Base-by-base conservation (phyloP, 2,329 filamentous ascomycete genomes). In the Cyphellophora attinorum region DNA sequence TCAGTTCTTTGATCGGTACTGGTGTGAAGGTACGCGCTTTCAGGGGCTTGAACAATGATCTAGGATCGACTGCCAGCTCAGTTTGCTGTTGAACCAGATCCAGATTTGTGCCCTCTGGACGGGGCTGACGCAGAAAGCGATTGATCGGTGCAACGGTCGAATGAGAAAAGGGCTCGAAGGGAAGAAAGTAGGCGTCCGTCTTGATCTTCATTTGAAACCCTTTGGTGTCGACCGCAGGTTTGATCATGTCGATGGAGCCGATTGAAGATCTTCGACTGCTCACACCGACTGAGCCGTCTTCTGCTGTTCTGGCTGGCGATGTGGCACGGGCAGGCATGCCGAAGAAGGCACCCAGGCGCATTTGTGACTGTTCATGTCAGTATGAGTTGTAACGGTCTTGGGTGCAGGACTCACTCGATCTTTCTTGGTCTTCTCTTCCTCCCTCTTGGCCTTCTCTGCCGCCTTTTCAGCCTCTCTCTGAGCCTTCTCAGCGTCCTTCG, bases 101-200 rank as follows among this genome's bases (percentile, higher is more conserved):
- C 8, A 25, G 21, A n/a, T 25, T n/a, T 25, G 21, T 8, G 21
- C 21, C 21, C 21, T 25, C 8, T 8, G 8, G 21, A 8, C n/a
- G 8, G 21, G 8, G 8, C 8, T 8, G 21, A n/a, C n/a, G 21
- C 49, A 25, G 34, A 29, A 46, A 49, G 14, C 47, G 45, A 36
- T 49, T 49, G 27, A 67, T 61, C 0, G 70, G 67, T 1, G 86
- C 85, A 34, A 95, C 48, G n/a, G 61, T 72, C 2, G 85, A 81
- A 50, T 85, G 72, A 3, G 77, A 68, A 39, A 85, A 81, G 29
- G 91, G 52, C 42, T 81, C 88, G 56, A 95, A 96, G n/a, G n/a
- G n/a, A n/a, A n/a, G n/a, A n/a, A n/a, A n/a, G n/a, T n/a, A n/a
- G n/a, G n/a, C n/a, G n/a, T n/a, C n/a, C n/a, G n/a, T n/a, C n/a